Percentiles rank a stretch among this genome's conserved stretches.
Evolutionary conservation across 441 rosid species (phyloP).

Genomic region (Iberis amara): DNA sequence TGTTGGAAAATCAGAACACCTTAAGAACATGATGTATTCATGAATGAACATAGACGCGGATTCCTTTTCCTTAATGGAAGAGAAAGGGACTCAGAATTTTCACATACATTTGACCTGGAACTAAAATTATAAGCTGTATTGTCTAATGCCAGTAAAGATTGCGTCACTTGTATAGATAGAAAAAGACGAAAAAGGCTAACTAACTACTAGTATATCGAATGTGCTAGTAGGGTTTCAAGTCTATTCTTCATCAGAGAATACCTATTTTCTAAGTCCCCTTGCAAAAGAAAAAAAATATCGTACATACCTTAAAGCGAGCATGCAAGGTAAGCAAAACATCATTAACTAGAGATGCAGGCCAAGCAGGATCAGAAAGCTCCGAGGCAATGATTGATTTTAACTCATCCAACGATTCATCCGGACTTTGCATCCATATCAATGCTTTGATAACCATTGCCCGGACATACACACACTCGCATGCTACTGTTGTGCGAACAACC

Average conservation of each 20-base stretch:
- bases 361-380: constrained; percentile 97
- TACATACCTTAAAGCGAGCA: constrained; percentile 97
- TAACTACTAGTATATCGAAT: constrained; percentile 3
- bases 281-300: constrained; percentile 2
- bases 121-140: background rate
- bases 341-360: constrained; percentile 93
- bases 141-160: too few species aligned
- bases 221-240: background rate
- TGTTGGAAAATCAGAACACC: background rate
- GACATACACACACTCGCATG: constrained; percentile 98
- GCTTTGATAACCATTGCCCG: constrained; percentile 99
- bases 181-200: background rate
- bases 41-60: background rate
- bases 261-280: background rate
- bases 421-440: constrained; percentile 99
- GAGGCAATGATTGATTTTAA: constrained; percentile 93
- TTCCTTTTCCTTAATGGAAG: background rate
- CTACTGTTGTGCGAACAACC: constrained; percentile 98
- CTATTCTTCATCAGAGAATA: constrained; percentile 8
- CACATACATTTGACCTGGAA: constrained; percentile 1
- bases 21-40: background rate
- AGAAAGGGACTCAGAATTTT: background rate
- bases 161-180: background rate
- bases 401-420: constrained; percentile 92
- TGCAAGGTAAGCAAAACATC: constrained; percentile 95